Percentiles rank a stretch among this genome's conserved stretches.
Evolutionary conservation across 208 protist species (phyloP).

Genomic region (Wallacemonas sp.): DNA sequence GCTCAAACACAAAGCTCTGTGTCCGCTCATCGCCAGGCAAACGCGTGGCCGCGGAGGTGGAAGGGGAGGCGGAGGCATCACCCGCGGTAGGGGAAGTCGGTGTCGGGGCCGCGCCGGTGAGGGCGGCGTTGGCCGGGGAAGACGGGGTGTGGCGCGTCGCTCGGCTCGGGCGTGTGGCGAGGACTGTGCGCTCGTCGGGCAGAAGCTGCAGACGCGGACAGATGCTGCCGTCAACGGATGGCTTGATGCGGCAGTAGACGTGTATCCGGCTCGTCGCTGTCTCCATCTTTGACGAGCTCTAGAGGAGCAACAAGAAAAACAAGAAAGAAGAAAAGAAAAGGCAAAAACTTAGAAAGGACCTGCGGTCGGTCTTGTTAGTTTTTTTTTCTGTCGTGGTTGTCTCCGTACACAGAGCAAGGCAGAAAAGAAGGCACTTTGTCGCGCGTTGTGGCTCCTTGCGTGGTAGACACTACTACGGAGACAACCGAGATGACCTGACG

Average conservation of each 20-base stretch:
- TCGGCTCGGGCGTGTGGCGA: not conserved
- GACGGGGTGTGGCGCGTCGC: no score
- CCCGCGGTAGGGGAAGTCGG: no score
- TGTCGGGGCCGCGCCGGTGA: no score
- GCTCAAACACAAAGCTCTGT: constrained; percentile 68
- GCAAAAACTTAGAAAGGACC: no score
- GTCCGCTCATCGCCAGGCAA: constrained; percentile 16
- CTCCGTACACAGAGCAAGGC: not conserved
- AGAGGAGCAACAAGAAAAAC: constrained; percentile 1
- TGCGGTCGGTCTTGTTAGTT: not conserved
- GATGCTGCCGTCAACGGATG: not conserved
- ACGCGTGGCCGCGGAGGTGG: not conserved
- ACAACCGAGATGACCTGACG: no score
- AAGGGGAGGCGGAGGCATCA: no score
- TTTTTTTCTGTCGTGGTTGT: constrained; percentile 7
- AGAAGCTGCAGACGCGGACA: constrained; percentile 8
- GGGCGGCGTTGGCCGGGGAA: no score
- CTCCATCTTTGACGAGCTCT: not conserved
- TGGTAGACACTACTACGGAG: no score
- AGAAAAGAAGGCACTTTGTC: no score
- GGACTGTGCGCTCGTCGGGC: not conserved
- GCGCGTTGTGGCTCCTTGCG: no score
- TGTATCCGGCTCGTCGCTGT: not conserved
- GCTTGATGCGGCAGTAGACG: constrained; percentile 6
- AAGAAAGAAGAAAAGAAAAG: not conserved